Conservation (phyloP, 192 early-diverging fungal species). For the Cladochytrium replicatum region DNA sequence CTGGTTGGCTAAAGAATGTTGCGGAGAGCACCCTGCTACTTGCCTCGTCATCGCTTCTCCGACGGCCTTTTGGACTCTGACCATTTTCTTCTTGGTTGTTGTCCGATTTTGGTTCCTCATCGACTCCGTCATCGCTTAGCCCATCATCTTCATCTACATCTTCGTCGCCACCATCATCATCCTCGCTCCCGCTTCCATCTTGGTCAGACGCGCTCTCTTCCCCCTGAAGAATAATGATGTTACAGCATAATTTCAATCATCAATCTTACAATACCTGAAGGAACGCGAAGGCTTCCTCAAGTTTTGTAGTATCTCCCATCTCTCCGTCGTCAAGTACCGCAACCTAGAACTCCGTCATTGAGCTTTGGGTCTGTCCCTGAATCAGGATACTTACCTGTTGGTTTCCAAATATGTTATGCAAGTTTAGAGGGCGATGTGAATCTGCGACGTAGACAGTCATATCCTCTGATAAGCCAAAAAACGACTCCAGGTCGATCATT, state of each 20-base stretch:
- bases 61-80: constrained; percentile 6
- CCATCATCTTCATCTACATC: constrained; percentile 21
- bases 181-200: constrained; percentile 14
- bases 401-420: constrained; percentile 68
- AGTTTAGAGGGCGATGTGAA: constrained; percentile 77
- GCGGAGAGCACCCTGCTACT: neutral
- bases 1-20: too few species aligned
- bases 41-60: constrained; percentile 26
- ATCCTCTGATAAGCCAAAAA: constrained; percentile 41
- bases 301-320: constrained; percentile 50
- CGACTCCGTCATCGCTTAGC: neutral
- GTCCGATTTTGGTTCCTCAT: constrained; percentile 19
- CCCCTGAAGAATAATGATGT: neutral
- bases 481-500: constrained; percentile 58
- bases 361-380: neutral
- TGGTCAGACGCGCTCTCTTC: constrained; percentile 22
- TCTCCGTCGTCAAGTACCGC: constrained; percentile 82
- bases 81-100: constrained; percentile 12
- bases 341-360: constrained; percentile 26
- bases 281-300: constrained; percentile 58
- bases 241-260: neutral
- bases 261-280: constrained; percentile 56
- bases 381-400: constrained; percentile 35
- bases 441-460: constrained; percentile 74
- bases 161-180: constrained; percentile 22